Evolutionary conservation across 2,329 filamentous ascomycete species (phyloP).

Genomic region (Fusarium tricinctum): DNA sequence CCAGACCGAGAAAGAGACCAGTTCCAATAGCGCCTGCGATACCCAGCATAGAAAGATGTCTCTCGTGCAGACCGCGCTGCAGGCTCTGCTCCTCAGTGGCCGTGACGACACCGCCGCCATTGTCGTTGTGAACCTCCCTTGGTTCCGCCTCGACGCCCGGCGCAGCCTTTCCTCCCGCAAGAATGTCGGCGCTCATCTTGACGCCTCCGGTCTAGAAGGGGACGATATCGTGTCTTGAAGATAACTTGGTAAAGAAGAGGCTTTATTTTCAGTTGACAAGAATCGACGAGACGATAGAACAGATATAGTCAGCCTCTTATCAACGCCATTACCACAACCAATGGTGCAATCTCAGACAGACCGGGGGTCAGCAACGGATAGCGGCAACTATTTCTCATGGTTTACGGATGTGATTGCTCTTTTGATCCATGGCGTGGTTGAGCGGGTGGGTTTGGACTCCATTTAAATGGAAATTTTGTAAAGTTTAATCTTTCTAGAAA

Average conservation of each 20-base stretch:
- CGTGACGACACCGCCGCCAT: constrained; percentile 44
- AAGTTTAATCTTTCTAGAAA: constrained; percentile 30
- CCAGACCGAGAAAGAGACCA: constrained; percentile 51
- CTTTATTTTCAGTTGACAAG: not conserved
- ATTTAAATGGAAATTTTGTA: constrained; percentile 34
- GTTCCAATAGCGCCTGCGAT: constrained; percentile 68
- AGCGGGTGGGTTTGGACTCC: constrained; percentile 29
- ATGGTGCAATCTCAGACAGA: constrained; percentile 36
- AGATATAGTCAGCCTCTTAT: constrained; percentile 20
- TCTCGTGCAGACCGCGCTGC: constrained; percentile 47
- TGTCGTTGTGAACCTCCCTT: constrained; percentile 1
- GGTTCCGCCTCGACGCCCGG: constrained; percentile 20
- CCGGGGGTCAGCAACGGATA: constrained; percentile 23
- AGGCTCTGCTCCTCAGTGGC: constrained; percentile 43
- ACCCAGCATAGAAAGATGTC: constrained; percentile 65
- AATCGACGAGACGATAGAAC: not conserved
- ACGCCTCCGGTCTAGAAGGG: constrained; percentile 4
- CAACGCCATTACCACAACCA: constrained; percentile 29
- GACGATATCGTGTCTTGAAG: not conserved
- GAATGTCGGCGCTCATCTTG: constrained; percentile 32
- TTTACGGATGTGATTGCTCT: constrained; percentile 33
- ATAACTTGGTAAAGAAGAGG: not conserved
- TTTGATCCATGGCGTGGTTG: constrained; percentile 37
- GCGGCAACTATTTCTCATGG: constrained; percentile 15
- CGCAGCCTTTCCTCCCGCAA: constrained; percentile 21